Conservation (phyloP, 2,329 filamentous ascomycete genomes). For the Cyphellophora europaea region DNA sequence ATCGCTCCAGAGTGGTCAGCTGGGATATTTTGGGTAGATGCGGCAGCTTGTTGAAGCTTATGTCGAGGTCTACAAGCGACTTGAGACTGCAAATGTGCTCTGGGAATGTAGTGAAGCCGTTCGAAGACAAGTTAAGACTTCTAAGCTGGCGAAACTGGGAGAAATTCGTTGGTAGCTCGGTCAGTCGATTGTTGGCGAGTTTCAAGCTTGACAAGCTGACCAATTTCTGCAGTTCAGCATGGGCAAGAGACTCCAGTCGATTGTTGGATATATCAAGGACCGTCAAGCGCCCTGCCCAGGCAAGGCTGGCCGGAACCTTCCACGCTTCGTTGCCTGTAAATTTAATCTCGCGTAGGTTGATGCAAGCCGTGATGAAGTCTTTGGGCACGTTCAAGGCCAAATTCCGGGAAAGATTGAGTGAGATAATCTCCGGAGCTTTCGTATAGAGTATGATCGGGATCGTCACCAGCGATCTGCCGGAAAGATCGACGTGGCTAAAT, state of each 20-base stretch:
- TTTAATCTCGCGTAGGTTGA: constrained; percentile 86
- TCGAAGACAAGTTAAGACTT: constrained; percentile 86
- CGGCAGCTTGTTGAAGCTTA: constrained; percentile 90
- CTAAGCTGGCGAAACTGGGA: constrained; percentile 68
- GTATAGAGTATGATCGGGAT: constrained; percentile 93
- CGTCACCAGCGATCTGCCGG: constrained; percentile 80
- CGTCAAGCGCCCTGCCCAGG: constrained; percentile 69
- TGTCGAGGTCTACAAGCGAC: constrained; percentile 81
- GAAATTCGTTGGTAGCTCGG: constrained; percentile 71
- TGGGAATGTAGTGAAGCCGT: constrained; percentile 78
- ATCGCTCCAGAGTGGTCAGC: constrained; percentile 69
- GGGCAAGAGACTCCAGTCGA: constrained; percentile 73
- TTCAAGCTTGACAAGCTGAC: constrained; percentile 77
- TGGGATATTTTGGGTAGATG: constrained; percentile 71
- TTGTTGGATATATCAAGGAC: constrained; percentile 95
- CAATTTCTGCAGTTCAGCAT: constrained; percentile 69
- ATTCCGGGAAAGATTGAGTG: constrained; percentile 86
- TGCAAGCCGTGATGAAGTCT: constrained; percentile 92
- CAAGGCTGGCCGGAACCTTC: constrained; percentile 73
- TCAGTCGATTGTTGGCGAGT: constrained; percentile 85
- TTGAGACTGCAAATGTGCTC: constrained; percentile 73
- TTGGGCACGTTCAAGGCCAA: constrained; percentile 85
- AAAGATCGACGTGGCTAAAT: constrained; percentile 87
- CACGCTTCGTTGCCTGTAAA: constrained; percentile 90
- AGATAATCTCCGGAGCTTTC: constrained; percentile 85